Base-by-base conservation (phyloP, 352 stramenopile genomes). In the Pythium utonaiense region DNA sequence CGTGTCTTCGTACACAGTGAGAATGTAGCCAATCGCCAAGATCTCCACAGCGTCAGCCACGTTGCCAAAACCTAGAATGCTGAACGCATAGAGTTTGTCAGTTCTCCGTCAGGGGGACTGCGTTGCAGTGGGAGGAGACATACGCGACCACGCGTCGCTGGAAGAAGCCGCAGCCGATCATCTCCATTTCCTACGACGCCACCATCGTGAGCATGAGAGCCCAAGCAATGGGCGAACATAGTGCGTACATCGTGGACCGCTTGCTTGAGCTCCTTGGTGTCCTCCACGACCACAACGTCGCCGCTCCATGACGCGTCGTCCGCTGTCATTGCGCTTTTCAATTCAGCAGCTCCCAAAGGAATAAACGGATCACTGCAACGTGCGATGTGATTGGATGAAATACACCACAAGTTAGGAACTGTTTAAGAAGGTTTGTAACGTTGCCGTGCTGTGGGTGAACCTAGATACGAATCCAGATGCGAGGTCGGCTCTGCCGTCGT, bases 1-100 rank as follows among this genome's bases (percentile, higher is more conserved):
- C 0, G 70, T 73, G 36, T 88, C 74, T 66, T 88, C 80, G 52
- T 89, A 89, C 0, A 88, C 78, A 0, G 76, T 86, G 34, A 97
- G 57, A 41, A 97, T 96, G 64, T 96, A 97, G 12, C 89, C 88
- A 47, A 96, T 94, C 38, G 83, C 84, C 16, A 96, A 74, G 60
- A 97, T 92, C 70, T 97, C 89, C 16, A 96, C 88, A 2, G 89
- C 89, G 64, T 97, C 89, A 0, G 87, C 86, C 2, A 93, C 88
- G 69, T 96, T 97, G 19, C 82, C 89, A 44, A 88, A 77, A 0
- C 83, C 83, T 44, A 93, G 63, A 58, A 92, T 82, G 17, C 83
- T 91, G 41, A 57, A 14, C 13, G 9, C 17, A 45, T n/a, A 45
- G 16, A 13, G 16, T n/a, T 24, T 8, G 13, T 44, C 0, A 44